Base-by-base conservation (phyloP, 1,139 yeast genomes). In the Taphrina communis region DNA sequence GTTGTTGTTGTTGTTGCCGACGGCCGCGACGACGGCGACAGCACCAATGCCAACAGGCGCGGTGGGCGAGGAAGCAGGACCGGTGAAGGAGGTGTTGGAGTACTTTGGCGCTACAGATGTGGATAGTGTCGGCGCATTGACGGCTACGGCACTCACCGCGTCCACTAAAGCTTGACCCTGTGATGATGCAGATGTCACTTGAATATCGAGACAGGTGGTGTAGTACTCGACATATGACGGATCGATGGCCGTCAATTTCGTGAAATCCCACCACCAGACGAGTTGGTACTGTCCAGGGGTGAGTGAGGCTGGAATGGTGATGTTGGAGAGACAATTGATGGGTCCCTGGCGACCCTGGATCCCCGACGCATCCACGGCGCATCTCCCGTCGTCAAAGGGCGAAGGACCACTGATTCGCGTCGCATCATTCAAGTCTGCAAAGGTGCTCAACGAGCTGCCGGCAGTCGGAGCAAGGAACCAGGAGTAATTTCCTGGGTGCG, bases 241-340 rank as follows among this genome's bases (percentile, higher is more conserved):
- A 38, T 53, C 58, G 42, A 53, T 38, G 17, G 71, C 62, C 41
- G 69, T 67, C 17, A 72, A 71, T 55, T 72, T 72, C 1, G 73
- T 72, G 48, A 72, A 72, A 52, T 72, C 60, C 74, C 74, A 72
- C 14, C 70, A 71, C 74, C 74, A 72, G 7, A 62, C 72, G 39
- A 72, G 9, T 51, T 44, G 67, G 39, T 72, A 71, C 14, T 53
- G 48, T 5, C 73, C 73, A 0, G 70, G 25, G 2, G 42, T 66
- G 8, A 68, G 35, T 19, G 36, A 62, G 25, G 56, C 57, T 11
- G 74, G 74, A 7, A 71, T 42, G 42, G 59, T 53, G 48, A 72
- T 70, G 7, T 52, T 19, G 9, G 69, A 59, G 14, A 66, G 66
- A 59, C 73, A 72, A 2, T 72, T 70, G 36, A 59, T 53, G 41